These are phyloP conservation scores for Zymoseptoria crescenta DNA, from an alignment of 2,329 filamentous ascomycete species.

Conservation along the genomic window DNA sequence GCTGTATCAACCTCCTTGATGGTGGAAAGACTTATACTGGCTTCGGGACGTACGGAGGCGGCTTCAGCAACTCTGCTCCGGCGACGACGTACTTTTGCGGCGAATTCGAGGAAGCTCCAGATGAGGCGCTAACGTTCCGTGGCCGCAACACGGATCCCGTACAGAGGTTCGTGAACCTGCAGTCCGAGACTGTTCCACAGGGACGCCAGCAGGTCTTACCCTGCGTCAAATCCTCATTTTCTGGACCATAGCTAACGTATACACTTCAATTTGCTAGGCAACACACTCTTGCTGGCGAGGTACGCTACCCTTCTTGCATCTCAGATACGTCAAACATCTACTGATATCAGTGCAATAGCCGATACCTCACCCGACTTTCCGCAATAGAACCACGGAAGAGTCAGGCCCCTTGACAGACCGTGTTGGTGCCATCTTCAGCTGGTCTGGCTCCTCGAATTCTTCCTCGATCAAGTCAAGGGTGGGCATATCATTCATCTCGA, in stretches of 20 bases:
- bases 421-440: constrained; percentile 46
- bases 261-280: constrained; percentile 5
- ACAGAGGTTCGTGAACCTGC: constrained; percentile 6
- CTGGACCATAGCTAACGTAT: neutral
- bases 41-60: constrained; percentile 53
- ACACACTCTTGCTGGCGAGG: constrained; percentile 17
- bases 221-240: neutral
- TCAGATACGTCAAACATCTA: neutral
- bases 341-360: constrained; percentile 2
- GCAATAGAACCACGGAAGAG: constrained; percentile 19
- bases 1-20: constrained; percentile 45
- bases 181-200: too few relatives aligned
- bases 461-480: constrained; percentile 45
- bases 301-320: neutral
- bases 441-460: constrained; percentile 28
- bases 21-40: constrained; percentile 48
- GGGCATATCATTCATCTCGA: constrained; percentile 61
- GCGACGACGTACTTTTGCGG: constrained; percentile 58
- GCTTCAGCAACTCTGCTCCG: constrained; percentile 51
- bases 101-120: constrained; percentile 44
- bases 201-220: neutral
- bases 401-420: constrained; percentile 35
- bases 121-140: constrained; percentile 28
- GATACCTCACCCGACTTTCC: constrained; percentile 33
- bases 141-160: constrained; percentile 24